Evolutionary conservation across 1,284 basidiomycete genomes (phyloP).

Genomic region (Puccinia horiana): DNA sequence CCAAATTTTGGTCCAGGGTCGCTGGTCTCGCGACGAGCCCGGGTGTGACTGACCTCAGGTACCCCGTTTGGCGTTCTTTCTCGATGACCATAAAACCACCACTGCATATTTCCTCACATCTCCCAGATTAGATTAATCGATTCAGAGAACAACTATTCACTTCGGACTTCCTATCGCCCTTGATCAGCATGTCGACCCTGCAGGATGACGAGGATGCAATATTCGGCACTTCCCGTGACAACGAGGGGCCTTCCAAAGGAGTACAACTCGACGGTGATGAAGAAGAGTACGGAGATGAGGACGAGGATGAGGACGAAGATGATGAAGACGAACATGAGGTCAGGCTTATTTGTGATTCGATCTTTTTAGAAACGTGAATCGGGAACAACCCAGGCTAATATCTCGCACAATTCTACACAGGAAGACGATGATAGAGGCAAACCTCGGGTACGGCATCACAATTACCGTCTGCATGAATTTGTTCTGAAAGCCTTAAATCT

Average conservation of each 20-base stretch:
- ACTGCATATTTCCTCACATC: too few species aligned
- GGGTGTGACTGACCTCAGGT: too few species aligned
- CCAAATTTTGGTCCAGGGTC: too few species aligned
- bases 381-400: slow-evolving; percentile 47
- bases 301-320: slow-evolving; percentile 64
- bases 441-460: slow-evolving; percentile 23
- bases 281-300: slow-evolving; percentile 1
- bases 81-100: too few species aligned
- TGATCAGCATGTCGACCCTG: background rate
- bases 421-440: slow-evolving; percentile 46
- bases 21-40: too few species aligned
- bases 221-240: background rate
- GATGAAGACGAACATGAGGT: slow-evolving; percentile 65
- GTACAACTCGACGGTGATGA: slow-evolving; percentile 54
- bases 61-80: too few species aligned
- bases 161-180: background rate
- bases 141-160: background rate
- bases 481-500: background rate
- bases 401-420: slow-evolving; percentile 31
- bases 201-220: slow-evolving; percentile 22
- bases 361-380: slow-evolving; percentile 39
- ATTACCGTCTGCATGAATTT: background rate
- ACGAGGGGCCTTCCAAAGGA: background rate
- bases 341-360: slow-evolving; percentile 55
- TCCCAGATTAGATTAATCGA: too few species aligned